Base-by-base conservation (phyloP, 2,329 filamentous ascomycete genomes). In the Ustulina deusta region DNA sequence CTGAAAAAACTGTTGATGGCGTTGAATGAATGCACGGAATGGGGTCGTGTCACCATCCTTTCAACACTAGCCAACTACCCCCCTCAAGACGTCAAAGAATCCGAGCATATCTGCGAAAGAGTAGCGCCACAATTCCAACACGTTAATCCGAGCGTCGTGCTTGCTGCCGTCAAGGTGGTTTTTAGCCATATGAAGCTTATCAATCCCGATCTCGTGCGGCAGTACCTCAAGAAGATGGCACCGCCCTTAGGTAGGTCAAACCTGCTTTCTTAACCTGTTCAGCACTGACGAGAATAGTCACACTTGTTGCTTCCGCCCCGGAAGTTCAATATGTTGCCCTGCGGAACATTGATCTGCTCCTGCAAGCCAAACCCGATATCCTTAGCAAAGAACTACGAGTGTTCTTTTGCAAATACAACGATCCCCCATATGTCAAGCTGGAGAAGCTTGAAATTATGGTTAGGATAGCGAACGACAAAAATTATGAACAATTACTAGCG, bases 341-440 rank as follows among this genome's bases (percentile, higher is more conserved):
- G 57, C 87, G 95, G 71, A 99, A 99, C 79, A 99, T 99, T 76
- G 96, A 99, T 74, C 88, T 99, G 38, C 86, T 99, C 6, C 86
- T 99, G 29, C 96, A 99, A 80, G 96, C 97, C 74, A 95, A 97
- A 80, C 94, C 96, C 11, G 94, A 97, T 73, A 97, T 99, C 63
- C 86, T 99, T 10, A 97, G 93, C 85, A 98, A 98, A 80, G 96
- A 99, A 80, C 89, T 99, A 76, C 90, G 96, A 51, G 96, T 99
- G 9, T 99, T 99, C 83, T 99, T 99, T 83, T 99, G 96, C 90
- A 99, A 99, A 83, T 99, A 99, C 84, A 98, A 98, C 78, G 96
- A 99, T 74, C 95, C 96, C 1, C 94, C 94, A 25, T 99, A 99
- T 79, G 90, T 99, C 75, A 99, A 99, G 81, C 89, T 99, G 68